Base-by-base conservation (phyloP, 495 filamentous ascomycete genomes). In the Aspergillus sclerotioniger region DNA sequence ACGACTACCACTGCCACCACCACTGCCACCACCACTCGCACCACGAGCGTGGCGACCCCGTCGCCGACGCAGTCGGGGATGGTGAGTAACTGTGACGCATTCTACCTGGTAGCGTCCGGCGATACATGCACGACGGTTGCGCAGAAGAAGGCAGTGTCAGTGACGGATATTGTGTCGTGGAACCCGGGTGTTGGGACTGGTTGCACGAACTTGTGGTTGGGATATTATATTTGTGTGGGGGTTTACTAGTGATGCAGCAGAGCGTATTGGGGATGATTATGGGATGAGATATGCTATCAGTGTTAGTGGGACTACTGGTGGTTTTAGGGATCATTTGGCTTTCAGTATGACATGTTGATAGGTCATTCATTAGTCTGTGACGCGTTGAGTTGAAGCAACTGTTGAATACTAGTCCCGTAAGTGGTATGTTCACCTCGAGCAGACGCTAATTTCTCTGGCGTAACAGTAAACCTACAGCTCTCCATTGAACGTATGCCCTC, bases 151-250 rank as follows among this genome's bases (percentile, higher is more conserved):
- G 37, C 20, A 6, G 28, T 54, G 15, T 21, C 51, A 2, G 20
- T 54, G 17, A 6, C 41, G 32, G 25, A 54, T 10, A 35, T 54
- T 35, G 15, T 54, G 7, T 20, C 32, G 4, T 54, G 33, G 51
- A 54, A 54, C 15, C 51, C 51, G 35, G 51, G 15, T 10, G 51
- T 54, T 20, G 52, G 52, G 0, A 43, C 6, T 6, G 39, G 39
- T 3, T 45, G 52, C 20, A 43, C 25, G 13, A 54, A 45, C 17
- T 20, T 54, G 25, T 43, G 39, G 51, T 54, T 25, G 8, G 51
- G 37, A 3, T 54, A 39, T 10, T 54, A 54, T 54, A 29, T 54
- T 13, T 54, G 51, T 29, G 51, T 54, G 7, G 51, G 51, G 5
- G n/a, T 29, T 31, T 49, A 15, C 2, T 49, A 29, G 29, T n/a